Percentiles rank a stretch among this genome's conserved stretches.
phyloP scores from a whole-genome alignment of 2,329 filamentous ascomycete genomes.

The Botryotinia globosa region DNA sequence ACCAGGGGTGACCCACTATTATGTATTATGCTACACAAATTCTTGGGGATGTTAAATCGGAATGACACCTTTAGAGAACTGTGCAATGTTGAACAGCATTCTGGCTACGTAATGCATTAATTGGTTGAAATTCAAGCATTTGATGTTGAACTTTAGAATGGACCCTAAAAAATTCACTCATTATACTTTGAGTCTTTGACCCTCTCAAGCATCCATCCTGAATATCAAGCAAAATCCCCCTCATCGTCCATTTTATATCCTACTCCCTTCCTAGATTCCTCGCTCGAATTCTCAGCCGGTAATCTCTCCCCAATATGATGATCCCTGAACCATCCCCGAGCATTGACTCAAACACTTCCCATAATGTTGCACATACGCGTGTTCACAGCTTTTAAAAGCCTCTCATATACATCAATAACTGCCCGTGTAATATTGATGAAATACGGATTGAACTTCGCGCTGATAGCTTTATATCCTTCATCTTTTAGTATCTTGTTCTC shows the following conservation, averaged over 20 bases:
- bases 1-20: neutral
- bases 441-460: neutral
- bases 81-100: neutral
- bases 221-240: neutral
- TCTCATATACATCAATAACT: constrained; percentile 3
- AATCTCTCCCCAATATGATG: constrained; percentile 15
- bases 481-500: neutral
- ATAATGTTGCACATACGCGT: neutral
- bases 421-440: constrained; percentile 14
- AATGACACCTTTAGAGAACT: neutral
- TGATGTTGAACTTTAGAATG: neutral
- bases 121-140: neutral
- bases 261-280: neutral
- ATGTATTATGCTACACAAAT: neutral
- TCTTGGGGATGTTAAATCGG: neutral
- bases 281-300: neutral
- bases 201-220: neutral
- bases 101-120: neutral
- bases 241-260: neutral
- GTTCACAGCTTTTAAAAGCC: constrained; percentile 10
- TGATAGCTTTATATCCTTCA: constrained; percentile 17
- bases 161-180: neutral
- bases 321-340: constrained; percentile 16
- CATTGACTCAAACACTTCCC: constrained; percentile 16
- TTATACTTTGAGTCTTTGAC: neutral